Base-by-base conservation (phyloP, 768 basidiomycete species). In the Amanita rubescens region DNA sequence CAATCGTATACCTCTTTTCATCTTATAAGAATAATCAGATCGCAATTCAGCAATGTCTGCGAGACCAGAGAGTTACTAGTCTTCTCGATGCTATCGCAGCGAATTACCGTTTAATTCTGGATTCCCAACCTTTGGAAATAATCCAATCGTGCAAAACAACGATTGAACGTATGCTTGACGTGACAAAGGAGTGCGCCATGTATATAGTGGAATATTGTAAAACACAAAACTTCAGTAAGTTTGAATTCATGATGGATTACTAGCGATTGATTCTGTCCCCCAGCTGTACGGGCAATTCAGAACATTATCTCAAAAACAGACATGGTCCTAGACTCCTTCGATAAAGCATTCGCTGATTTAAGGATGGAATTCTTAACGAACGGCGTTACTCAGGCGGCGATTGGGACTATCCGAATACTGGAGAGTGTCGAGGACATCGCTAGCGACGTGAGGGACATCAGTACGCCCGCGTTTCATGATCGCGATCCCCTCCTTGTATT, bases 101-200 rank as follows among this genome's bases (percentile, higher is more conserved):
- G 22, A 30, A 54, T 5, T 56, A 56, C 32, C 30, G 37, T 22
- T 24, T 53, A 11, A 54, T 56, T 12, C 10, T 53, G 34, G 55
- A 56, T 17, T 39, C 44, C 3, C 24, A 34, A 12, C 55, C 51
- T 3, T 37, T 55, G 38, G 49, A 53, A 24, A 53, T 4, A n/a
- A 52, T 56, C 30, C 14, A 24, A 11, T 52, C 55, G 15, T 56
- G 54, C 39, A 42, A 45, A 30, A 27, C 33, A 22, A 45, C 51
- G 3, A 12, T 51, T 22, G 50, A 45, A 20, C 51, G 55, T 14
- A 33, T 56, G n/a, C 32, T 56, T 11, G 33, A 46, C 22, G 24
- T 39, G 14, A 56, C 55, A 2, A 44, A 20, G 1, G 55, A 56
- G 34, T 56, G 55, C 37, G 55, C 55, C 1, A 34, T 54, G 24